A percentile compares a stretch with the other conserved stretches of the same genome.
Evolutionary conservation across 345 rosid genomes (phyloP).

Genomic region (Noccaea caerulescens): DNA sequence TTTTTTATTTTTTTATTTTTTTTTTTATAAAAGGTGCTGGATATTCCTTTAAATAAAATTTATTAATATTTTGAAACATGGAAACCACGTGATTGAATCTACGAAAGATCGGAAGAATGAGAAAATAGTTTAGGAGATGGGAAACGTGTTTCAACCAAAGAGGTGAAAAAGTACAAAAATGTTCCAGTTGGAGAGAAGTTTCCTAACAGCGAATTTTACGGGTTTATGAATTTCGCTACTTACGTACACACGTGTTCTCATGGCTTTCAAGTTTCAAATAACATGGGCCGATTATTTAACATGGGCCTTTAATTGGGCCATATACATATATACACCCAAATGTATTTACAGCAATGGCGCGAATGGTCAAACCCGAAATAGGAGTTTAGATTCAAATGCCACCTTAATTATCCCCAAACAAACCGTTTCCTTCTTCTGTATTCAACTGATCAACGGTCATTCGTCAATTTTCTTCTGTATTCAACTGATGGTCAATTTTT

Average conservation of each 20-base stretch:
- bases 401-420: background rate
- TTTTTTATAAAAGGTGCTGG: background rate
- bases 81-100: slow-evolving; percentile 35
- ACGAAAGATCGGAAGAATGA: background rate
- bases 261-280: background rate
- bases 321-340: background rate
- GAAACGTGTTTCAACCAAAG: slow-evolving; percentile 4
- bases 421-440: background rate
- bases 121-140: slow-evolving; percentile 1
- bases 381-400: background rate
- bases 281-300: background rate
- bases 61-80: slow-evolving; percentile 22
- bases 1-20: background rate
- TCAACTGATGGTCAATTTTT: slow-evolving; percentile 11
- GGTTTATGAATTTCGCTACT: background rate
- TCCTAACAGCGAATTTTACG: slow-evolving; percentile 28
- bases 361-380: slow-evolving; percentile 11
- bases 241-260: slow-evolving; percentile 13
- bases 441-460: slow-evolving; percentile 10
- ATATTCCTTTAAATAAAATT: background rate
- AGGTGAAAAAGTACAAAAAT: slow-evolving; percentile 11
- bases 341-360: slow-evolving; percentile 13
- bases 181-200: slow-evolving; percentile 18
- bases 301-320: slow-evolving; percentile 31
- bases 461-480: background rate